Evolutionary conservation across 1,284 basidiomycete species (phyloP).

Genomic region (Gymnopus androsaceus): DNA sequence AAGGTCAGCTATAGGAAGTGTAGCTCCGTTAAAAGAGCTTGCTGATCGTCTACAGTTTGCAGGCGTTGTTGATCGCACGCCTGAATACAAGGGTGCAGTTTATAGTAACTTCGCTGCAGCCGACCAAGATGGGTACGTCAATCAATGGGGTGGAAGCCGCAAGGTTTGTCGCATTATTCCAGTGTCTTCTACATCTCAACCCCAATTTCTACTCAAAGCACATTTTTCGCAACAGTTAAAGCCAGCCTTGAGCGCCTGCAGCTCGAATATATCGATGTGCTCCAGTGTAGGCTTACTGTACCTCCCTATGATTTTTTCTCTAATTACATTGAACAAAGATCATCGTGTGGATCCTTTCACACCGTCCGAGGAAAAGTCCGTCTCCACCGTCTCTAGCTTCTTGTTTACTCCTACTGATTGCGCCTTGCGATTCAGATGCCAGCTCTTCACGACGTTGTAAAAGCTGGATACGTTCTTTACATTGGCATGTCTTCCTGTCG

Average conservation of each 20-base stretch:
- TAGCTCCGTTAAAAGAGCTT: neutral
- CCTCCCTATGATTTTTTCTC: neutral
- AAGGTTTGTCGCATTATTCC: conserved; percentile 35
- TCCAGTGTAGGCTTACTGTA: conserved; percentile 26
- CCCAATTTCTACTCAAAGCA: conserved; percentile 37
- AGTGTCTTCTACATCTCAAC: neutral
- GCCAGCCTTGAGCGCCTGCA: conserved; percentile 64
- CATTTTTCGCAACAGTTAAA: conserved; percentile 73
- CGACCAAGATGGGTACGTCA: conserved; percentile 51
- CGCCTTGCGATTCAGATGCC: conserved; percentile 48
- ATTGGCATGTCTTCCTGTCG: conserved; percentile 62
- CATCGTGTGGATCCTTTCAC: conserved; percentile 61
- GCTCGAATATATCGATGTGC: conserved; percentile 70
- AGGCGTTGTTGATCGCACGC: conserved; percentile 1
- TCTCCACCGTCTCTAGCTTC: neutral
- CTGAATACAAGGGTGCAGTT: neutral
- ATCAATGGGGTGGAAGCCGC: conserved; percentile 55
- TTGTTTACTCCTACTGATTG: neutral
- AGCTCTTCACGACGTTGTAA: conserved; percentile 66
- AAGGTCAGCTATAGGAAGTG: conserved; percentile 54
- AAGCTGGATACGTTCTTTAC: conserved; percentile 65
- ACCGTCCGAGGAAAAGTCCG: conserved; percentile 42
- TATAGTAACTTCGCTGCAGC: neutral
- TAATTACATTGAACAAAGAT: conserved; percentile 24
- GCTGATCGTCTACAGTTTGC: neutral